Evolutionary conservation across 371 early-diverging fungal species (phyloP), one percentile per base, ranked within the genome.

Genomic region (Batkoa obscura): DNA sequence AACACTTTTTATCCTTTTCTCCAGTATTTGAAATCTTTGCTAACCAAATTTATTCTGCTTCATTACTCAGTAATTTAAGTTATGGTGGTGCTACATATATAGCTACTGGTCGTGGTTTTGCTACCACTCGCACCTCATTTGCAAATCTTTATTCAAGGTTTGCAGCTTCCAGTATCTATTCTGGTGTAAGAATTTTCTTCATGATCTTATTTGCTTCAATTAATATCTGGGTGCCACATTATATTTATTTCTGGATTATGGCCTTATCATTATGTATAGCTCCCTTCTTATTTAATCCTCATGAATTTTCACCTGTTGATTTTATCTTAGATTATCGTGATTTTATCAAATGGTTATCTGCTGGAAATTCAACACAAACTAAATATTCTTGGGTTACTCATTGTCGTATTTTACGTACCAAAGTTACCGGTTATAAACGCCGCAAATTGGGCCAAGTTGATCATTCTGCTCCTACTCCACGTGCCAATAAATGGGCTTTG

Each of bases 1-100:
- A 83, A 59, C 90, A 90, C 57, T 79, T 92, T 45, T 60, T 86
- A 50, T 88, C 86, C 32, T 67, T 92, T 23, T 86, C 88, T 3
- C 88, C 88, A 2, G 65, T 90, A 41, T 91, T 90, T 62, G 90
- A 90, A 65, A 85, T 89, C 30, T 83, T 90, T 71, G 86, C 84
- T 32, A 88, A 90, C 1, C 90, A 88, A 62, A 83, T 88, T 58
- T 90, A 89, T 64, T 76, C 85, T 53, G 78, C 85, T 66, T 80
- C 86, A 49, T 78, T 90, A 37, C 64, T 87, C 60, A 78, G 81
- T 58, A 85, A 88, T 61, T 62, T 88, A 62, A 79, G 76, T 0
- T 89, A 81, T 60, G 88, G 89, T 57, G 87, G 87, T 5, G 86
- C 87, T 13, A 78, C 79, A 8, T 92, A 90, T 60, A 85, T 88